Evolutionary conservation across 805 yeast genomes (phyloP).

Genomic region (Candida fluviatilis): DNA sequence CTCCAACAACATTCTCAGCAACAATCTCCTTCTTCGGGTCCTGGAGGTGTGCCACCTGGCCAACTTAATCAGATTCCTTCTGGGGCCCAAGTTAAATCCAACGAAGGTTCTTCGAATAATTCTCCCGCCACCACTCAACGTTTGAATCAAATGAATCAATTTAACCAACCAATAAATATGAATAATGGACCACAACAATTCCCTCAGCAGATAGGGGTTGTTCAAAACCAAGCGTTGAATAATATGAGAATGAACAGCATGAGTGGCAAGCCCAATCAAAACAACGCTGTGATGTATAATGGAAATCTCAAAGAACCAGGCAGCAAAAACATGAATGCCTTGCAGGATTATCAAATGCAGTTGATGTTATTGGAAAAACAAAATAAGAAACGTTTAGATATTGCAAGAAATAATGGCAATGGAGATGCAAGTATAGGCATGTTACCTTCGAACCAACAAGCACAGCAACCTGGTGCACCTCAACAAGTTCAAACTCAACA

Average conservation of each 20-base stretch:
- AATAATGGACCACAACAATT: neutral
- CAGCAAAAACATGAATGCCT: conserved; percentile 46
- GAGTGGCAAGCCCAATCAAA: conserved; percentile 12
- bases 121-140: conserved; percentile 13
- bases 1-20: conserved; percentile 7
- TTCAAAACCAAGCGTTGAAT: conserved; percentile 2
- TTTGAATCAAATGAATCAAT: conserved; percentile 13
- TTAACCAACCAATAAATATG: conserved; percentile 11
- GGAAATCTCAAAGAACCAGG: conserved; percentile 7
- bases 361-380: conserved; percentile 70
- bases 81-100: conserved; percentile 6
- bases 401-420: conserved; percentile 37
- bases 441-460: conserved; percentile 23
- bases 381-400: conserved; percentile 63
- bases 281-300: conserved; percentile 3
- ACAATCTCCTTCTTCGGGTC: neutral
- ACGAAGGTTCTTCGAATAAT: conserved; percentile 17
- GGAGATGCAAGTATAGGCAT: conserved; percentile 15
- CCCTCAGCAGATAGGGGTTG: neutral
- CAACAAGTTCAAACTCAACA: conserved; percentile 5
- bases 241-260: conserved; percentile 12
- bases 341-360: conserved; percentile 81
- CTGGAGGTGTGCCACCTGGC: neutral
- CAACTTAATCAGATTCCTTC: neutral
- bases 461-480: conserved; percentile 9